Base-by-base conservation (phyloP, 495 filamentous ascomycete genomes). In the Aspergillus haitiensis region DNA sequence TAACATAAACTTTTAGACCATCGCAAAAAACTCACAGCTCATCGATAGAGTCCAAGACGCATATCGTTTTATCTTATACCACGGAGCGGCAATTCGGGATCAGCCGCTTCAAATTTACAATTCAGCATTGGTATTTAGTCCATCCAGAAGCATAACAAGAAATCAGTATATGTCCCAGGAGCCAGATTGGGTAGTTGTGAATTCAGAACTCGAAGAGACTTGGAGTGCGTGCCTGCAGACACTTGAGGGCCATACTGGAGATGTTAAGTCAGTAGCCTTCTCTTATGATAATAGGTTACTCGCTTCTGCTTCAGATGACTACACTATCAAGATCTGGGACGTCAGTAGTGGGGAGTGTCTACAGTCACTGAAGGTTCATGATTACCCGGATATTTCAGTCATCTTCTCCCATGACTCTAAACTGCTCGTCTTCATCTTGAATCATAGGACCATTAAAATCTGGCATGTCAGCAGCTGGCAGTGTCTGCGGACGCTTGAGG, bases 91-190 rank as follows among this genome's bases (percentile, higher is more conserved):
- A 34, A 72, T 74, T 57, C 67, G 68, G 55, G 60, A 47, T 15
- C 31, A 45, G 53, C 71, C 72, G 55, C 71, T 74, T 31, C 72
- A 74, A 54, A 63, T 57, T 53, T 75, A 75, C 61, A 42, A 44
- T 10, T 75, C 72, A 45, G 71, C 67, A 18, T 60, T 75, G 15
- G 12, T 74, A 44, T 74, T 73, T 54, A 73, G 71, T 62, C 70
- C 71, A 46, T 52, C 49, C 8, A 33, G 33, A 12, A 67, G 67
- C 37, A 33, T 60, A 27, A 67, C 55, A 13, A 48, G 61, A 53
- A 18, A 33, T 13, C 37, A 57, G 36, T 70, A 63, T 40, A n/a
- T 64, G 39, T 5, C 45, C 6, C 57, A 68, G 54, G 55, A 55
- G 31, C 63, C 60, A 45, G 34, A 54, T 8, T 68, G 63, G 58